These are phyloP conservation scores for Dendrobium chrysotoxum DNA, from an alignment of 106 monocot species.

Conservation along the genomic window DNA sequence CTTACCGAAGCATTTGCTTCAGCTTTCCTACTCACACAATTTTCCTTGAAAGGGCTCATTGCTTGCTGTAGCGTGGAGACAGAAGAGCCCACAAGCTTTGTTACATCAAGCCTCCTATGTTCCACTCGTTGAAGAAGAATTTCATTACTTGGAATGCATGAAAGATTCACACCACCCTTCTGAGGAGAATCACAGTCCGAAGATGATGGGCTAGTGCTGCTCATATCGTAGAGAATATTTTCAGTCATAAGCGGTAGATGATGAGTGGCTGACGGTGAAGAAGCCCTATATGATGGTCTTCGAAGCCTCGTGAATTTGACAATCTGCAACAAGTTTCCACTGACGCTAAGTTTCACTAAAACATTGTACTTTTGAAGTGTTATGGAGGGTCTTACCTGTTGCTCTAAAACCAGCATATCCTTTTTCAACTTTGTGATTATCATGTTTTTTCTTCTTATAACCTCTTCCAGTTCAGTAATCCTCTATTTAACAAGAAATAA, in stretches of 20 bases:
- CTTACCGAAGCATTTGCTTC: constrained; percentile 8
- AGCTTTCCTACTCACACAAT: constrained; percentile 5
- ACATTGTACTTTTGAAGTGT: too few relatives aligned
- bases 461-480: constrained; percentile 47
- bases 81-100: background rate
- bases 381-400: constrained; percentile 29
- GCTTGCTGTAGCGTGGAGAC: constrained; percentile 4
- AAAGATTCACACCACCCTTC: background rate
- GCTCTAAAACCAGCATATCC: constrained; percentile 39
- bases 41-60: constrained; percentile 19
- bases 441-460: constrained; percentile 50
- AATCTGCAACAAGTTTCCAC: constrained; percentile 27
- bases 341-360: too few relatives aligned
- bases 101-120: background rate
- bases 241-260: constrained; percentile 26
- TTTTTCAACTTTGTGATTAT: constrained; percentile 55
- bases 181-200: constrained; percentile 40
- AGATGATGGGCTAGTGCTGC: constrained; percentile 36
- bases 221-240: constrained; percentile 60
- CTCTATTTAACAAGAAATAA: constrained; percentile 21
- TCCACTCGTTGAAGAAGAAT: background rate
- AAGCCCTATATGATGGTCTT: constrained; percentile 16
- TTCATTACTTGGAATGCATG: background rate
- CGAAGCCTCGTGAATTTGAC: constrained; percentile 39
- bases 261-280: background rate